Base-by-base conservation (phyloP, 345 rosid genomes). In the Eutrema yunnanense region DNA sequence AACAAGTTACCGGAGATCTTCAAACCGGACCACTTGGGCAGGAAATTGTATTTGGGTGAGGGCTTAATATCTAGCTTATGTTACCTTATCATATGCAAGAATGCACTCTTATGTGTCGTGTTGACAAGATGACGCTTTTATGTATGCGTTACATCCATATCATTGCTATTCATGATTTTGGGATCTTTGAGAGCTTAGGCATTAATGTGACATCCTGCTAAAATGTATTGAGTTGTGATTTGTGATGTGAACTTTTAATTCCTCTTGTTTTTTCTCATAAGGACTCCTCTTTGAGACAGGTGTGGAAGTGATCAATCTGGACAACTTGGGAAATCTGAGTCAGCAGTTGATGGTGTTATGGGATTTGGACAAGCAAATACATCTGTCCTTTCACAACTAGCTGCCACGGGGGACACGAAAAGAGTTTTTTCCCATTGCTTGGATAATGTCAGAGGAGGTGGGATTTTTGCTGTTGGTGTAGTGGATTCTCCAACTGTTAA, bases 351-450 rank as follows among this genome's bases (percentile, higher is more conserved):
- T 77, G 98, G 97, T 12, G 86, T 94, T 64, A 68, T 94, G 79
- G 98, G 98, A 47, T 87, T 94, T 74, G 98, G 98, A 53, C 92
- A 94, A 72, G 60, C 94, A 60, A 89, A 87, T 69, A 82, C 97
- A 42, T 94, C 97, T 62, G 52, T 91, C 74, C 72, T 94, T 76
- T 89, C 98, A 50, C 98, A 94, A 83, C 83, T 94, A 54, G 87
- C 97, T 70, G 73, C 84, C 0, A 68, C 87, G 8, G 91, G 95
- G 34, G 81, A 79, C 42, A 86, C 85, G 2, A 89, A 86, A 80
- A 85, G 71, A 78, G 76, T 73, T 41, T 93, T 90, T 78, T 81
- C 95, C 3, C 98, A 93, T 81, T 93, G 98, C 80, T 76, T 94
- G 77, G 96, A 94, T 59, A 87, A 78, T 73, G 32, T 37, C 22